Base-by-base conservation (phyloP, 140 eudicot species). In the Flaveria floridana region DNA sequence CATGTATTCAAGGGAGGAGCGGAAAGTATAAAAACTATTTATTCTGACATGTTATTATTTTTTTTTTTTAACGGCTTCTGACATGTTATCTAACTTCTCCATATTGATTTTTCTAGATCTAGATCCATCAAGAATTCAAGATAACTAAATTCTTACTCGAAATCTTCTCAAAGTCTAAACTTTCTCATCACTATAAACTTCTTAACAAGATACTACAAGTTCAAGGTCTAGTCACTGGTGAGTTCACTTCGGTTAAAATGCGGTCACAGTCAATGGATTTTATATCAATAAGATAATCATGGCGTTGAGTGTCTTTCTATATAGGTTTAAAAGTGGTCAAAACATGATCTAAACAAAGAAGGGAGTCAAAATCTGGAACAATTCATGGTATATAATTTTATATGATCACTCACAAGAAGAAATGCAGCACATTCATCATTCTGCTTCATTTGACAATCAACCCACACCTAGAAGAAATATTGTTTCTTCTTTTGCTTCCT, bases 351-450 rank as follows among this genome's bases (percentile, higher is more conserved):
- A 70, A 63, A 72, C 50, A 65, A 20, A 72, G 47, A 67, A 76
- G 57, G 42, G n/a, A 59, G 67, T 52, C 26, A 65, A 23, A 56
- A 55, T 19, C 53, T 20, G 16, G 19, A 74, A 68, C 66, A 48
- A 71, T 34, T 74, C 47, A 74, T 74, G 72, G 42, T 61, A 68
- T 47, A 74, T 80, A 68, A 53, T 30, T 50, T 30, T 58, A 80
- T 61, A 68, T 46, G 72, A 75, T 80, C 84, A 50, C 72, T 64
- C 77, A 80, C 68, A 80, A 48, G 18, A 46, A 70, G n/a, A 62
- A 18, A 63, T 47, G 82, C 50, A 44, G 59, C 69, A 76, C 34
- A 51, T 26, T 68, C 62, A 70, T 70, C 25, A 34, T 77, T 57
- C 71, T 28, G 37, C 16, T 65, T 51, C 72, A 72, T 64, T 74